Conservation (phyloP, 352 stramenopile genomes). For the Globisporangium carolinianum region DNA sequence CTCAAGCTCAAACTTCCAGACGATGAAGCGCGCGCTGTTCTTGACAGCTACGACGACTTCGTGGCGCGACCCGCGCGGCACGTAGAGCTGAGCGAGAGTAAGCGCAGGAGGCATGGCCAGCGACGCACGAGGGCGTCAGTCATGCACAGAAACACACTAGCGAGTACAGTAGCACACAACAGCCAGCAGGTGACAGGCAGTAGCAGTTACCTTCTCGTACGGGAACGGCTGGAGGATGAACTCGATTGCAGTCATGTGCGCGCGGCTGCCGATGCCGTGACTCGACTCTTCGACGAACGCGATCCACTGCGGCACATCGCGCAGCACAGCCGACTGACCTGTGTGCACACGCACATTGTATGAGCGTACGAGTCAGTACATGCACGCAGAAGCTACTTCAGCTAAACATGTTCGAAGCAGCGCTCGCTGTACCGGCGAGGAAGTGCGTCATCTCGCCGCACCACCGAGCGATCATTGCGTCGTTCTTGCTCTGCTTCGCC, state of each 20-base stretch:
- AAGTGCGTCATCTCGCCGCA: slow-evolving; percentile 57
- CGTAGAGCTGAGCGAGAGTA: slow-evolving; percentile 7
- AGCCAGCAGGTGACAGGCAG: no score
- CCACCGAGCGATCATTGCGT: slow-evolving; percentile 56
- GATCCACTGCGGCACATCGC: slow-evolving; percentile 42
- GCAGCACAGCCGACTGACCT: slow-evolving; percentile 15
- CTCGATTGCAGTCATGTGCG: slow-evolving; percentile 76
- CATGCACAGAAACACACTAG: background rate
- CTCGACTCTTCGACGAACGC: slow-evolving; percentile 43
- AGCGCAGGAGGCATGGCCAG: no score
- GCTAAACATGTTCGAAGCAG: background rate
- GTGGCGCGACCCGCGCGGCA: slow-evolving; percentile 29
- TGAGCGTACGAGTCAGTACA: background rate
- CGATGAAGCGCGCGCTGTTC: slow-evolving; percentile 48
- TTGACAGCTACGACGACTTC: slow-evolving; percentile 44
- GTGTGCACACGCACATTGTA: background rate
- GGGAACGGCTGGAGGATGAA: slow-evolving; percentile 81
- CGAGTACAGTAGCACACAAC: no score
- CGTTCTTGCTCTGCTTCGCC: slow-evolving; percentile 32
- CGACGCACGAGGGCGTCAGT: background rate
- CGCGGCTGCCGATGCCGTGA: slow-evolving; percentile 33
- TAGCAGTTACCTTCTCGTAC: slow-evolving; percentile 39
- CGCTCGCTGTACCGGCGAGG: slow-evolving; percentile 21
- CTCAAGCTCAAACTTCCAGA: slow-evolving; percentile 81
- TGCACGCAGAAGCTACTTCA: background rate